A percentile compares a stretch with the other conserved stretches of the same genome.
Evolutionary conservation across 2,329 filamentous ascomycete genomes (phyloP).

Genomic region (Aureobasidium lini): DNA sequence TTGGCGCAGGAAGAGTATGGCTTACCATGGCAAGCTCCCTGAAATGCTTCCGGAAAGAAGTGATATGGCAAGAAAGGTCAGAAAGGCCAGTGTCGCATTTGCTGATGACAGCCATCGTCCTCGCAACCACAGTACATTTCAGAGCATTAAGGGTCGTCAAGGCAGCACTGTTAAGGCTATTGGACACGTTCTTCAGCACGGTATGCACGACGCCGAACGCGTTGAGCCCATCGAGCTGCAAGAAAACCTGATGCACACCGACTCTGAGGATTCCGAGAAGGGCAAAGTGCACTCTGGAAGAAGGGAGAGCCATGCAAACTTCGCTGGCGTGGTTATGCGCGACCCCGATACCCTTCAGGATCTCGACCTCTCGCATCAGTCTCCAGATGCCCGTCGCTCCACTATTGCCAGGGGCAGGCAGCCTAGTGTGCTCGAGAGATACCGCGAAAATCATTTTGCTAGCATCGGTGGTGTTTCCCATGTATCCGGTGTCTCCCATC

Average conservation of each 20-base stretch:
- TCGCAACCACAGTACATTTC: background rate
- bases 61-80: background rate
- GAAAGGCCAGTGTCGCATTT: background rate
- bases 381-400: background rate
- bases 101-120: background rate
- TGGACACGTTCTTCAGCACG: background rate
- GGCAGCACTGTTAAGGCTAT: conserved; percentile 2
- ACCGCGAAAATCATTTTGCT: conserved; percentile 4
- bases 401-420: background rate
- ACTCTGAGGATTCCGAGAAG: background rate
- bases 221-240: background rate
- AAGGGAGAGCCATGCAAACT: conserved; percentile 3
- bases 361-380: background rate
- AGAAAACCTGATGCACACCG: background rate
- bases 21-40: background rate
- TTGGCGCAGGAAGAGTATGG: conserved; percentile 6
- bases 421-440: conserved; percentile 4
- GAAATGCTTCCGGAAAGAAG: background rate
- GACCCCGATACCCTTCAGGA: conserved; percentile 3
- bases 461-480: background rate
- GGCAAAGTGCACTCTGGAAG: background rate
- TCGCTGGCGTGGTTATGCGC: background rate
- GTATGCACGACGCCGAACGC: background rate
- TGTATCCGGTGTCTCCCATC: background rate
- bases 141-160: background rate